These are phyloP conservation scores for Myochromella boudieri DNA, from an alignment of 768 basidiomycete species.

Conservation along the genomic window DNA sequence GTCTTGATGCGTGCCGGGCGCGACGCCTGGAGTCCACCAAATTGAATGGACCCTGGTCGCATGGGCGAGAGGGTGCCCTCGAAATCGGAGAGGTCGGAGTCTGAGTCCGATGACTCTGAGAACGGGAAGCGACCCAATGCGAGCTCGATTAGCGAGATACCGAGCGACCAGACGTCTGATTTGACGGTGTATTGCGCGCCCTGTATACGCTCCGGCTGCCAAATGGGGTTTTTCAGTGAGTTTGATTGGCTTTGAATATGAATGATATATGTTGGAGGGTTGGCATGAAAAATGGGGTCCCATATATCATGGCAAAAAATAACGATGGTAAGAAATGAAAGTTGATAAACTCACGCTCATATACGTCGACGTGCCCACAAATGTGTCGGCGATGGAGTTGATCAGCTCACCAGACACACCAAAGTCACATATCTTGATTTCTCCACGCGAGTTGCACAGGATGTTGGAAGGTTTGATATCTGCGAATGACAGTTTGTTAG, in stretches of 20 bases:
- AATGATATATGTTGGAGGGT: too few relatives aligned
- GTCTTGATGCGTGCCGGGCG: not conserved
- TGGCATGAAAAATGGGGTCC: too few relatives aligned
- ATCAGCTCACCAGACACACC: slow-evolving; percentile 98
- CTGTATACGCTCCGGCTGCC: slow-evolving; percentile 97
- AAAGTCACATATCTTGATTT: slow-evolving; percentile 99
- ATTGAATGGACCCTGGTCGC: slow-evolving; percentile 54
- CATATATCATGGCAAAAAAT: too few relatives aligned
- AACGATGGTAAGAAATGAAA: slow-evolving; percentile 10
- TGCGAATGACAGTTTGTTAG: slow-evolving; percentile 35
- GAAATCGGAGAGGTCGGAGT: slow-evolving; percentile 77
- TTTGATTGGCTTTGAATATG: not conserved
- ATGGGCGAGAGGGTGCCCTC: slow-evolving; percentile 79
- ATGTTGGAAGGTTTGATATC: slow-evolving; percentile 99
- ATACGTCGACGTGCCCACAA: slow-evolving; percentile 98
- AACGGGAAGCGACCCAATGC: slow-evolving; percentile 98
- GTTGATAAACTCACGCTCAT: slow-evolving; percentile 80
- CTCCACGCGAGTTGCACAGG: slow-evolving; percentile 87
- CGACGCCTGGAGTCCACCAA: not conserved
- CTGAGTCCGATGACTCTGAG: slow-evolving; percentile 75
- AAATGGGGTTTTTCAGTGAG: not conserved
- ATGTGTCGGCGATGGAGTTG: slow-evolving; percentile 98
- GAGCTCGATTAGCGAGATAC: slow-evolving; percentile 95
- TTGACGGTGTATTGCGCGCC: slow-evolving; percentile 98
- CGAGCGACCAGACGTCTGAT: slow-evolving; percentile 98